Percentiles rank a stretch among this genome's conserved stretches.
Conservation (phyloP, 2,329 filamentous ascomycete genomes). For the Sclerotinia subarctica region DNA sequence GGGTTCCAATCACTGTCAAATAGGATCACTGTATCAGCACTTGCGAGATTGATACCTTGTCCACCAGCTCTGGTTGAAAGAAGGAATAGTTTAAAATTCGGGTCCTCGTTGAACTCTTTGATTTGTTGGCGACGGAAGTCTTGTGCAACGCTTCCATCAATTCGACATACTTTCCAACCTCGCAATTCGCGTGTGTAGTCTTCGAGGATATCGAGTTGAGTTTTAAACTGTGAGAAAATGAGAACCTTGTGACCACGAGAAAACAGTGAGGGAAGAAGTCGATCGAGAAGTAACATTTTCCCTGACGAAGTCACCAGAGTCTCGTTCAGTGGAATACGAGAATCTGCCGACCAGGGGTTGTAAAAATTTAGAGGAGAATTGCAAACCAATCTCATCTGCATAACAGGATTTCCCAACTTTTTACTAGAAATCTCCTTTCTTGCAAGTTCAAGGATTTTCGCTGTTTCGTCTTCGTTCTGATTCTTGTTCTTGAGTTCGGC, state of each 20-base stretch:
- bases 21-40: conserved; percentile 87
- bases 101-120: conserved; percentile 65
- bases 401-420: conserved; percentile 87
- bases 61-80: conserved; percentile 89
- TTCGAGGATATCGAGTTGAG: conserved; percentile 84
- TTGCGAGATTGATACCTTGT: conserved; percentile 90
- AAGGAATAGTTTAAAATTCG: conserved; percentile 72
- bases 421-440: conserved; percentile 85
- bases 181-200: conserved; percentile 80
- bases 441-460: conserved; percentile 69
- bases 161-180: conserved; percentile 78
- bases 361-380: conserved; percentile 97
- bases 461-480: conserved; percentile 57
- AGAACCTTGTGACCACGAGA: conserved; percentile 79
- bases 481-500: conserved; percentile 50
- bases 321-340: conserved; percentile 65
- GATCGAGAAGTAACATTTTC: conserved; percentile 93
- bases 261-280: conserved; percentile 75
- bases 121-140: conserved; percentile 68
- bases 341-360: conserved; percentile 72
- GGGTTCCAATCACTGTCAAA: conserved; percentile 95
- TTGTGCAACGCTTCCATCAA: conserved; percentile 84
- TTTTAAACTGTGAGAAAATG: conserved; percentile 96
- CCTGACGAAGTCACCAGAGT: conserved; percentile 82
- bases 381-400: conserved; percentile 88